Evolutionary conservation across 2,329 filamentous ascomycete genomes (phyloP).

Genomic region (Parascedosporium putredinis): DNA sequence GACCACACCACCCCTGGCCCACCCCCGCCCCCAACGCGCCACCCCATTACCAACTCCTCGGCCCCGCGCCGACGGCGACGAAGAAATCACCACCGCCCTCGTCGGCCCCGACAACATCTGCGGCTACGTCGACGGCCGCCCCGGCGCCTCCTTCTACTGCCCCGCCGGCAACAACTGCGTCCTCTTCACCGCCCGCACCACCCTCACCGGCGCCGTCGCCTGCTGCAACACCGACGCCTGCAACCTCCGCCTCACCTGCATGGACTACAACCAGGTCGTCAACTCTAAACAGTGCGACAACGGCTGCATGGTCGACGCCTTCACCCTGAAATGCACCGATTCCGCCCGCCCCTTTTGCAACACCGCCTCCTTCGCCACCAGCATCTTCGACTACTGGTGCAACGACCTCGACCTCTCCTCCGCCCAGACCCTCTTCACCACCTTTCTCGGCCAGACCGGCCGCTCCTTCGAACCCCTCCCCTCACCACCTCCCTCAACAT

Average conservation of each 20-base stretch:
- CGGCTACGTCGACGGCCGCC: slow-evolving; percentile 33
- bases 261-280: slow-evolving; percentile 26
- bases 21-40: slow-evolving; percentile 17
- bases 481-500: slow-evolving; percentile 10
- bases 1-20: background rate
- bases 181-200: slow-evolving; percentile 23
- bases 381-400: slow-evolving; percentile 35
- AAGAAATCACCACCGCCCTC: slow-evolving; percentile 24
- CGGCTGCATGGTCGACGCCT: slow-evolving; percentile 28
- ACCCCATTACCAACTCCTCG: slow-evolving; percentile 11
- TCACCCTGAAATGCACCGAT: slow-evolving; percentile 34
- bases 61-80: slow-evolving; percentile 18
- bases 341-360: slow-evolving; percentile 29
- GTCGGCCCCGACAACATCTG: slow-evolving; percentile 40
- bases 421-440: slow-evolving; percentile 27
- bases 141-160: slow-evolving; percentile 30
- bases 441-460: slow-evolving; percentile 26
- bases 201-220: slow-evolving; percentile 25
- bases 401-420: slow-evolving; percentile 21
- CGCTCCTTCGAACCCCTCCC: slow-evolving; percentile 17
- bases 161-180: slow-evolving; percentile 24
- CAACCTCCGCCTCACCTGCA: slow-evolving; percentile 24
- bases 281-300: slow-evolving; percentile 27
- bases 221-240: slow-evolving; percentile 29
- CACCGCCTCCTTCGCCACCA: slow-evolving; percentile 30